Base-by-base conservation (phyloP, 2,329 filamentous ascomycete species). In the Podosphaera aphanis region DNA sequence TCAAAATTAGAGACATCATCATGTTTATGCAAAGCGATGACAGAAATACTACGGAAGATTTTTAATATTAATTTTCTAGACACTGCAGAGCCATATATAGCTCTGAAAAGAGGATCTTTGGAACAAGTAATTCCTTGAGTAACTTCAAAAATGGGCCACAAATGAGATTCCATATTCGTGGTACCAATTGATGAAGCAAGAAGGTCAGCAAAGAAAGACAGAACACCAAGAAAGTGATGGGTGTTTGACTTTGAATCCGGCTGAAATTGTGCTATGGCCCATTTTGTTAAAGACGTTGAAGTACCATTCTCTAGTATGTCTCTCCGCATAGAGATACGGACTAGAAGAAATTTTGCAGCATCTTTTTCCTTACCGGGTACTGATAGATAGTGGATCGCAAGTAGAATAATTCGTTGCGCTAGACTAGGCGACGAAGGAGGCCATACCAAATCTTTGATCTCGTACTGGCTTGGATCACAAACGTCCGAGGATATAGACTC, bases 261-360 rank as follows among this genome's bases (percentile, higher is more conserved):
- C 1, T 66, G 62, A 33, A 90, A 62, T 1, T 42, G 38, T 33
- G 27, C 27, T 3, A 47, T 7, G 18, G 80, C 74, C 82, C 83
- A 92, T 27, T 70, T 59, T 2, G 84, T 69, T 8, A 93, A 65
- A 2, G 70, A 67, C 40, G 74, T 63, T 29, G 90, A 66, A 2
- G 95, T 64, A 0, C 79, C 76, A 8, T 86, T 63, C 44, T 72
- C 66, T 61, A 88, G 82, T 83, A 95, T 93, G 59, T 98, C 90
- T 41, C 74, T 75, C 15, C 90, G 74, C 59, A 86, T 75, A n/a
- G 78, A 74, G 40, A 94, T 67, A 40, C 85, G 73, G 16, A 93
- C 82, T 6, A 98, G 67, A 20, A 95, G 67, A 2, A 74, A 69
- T 48, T 79, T 84, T n/a, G 90, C 86, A 8, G 85, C 84, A 61